Percentiles rank a stretch among this genome's conserved stretches.
These are phyloP conservation scores for Petrea volubilis DNA, from an alignment of 257 asterid genomes.

Conservation along the genomic window DNA sequence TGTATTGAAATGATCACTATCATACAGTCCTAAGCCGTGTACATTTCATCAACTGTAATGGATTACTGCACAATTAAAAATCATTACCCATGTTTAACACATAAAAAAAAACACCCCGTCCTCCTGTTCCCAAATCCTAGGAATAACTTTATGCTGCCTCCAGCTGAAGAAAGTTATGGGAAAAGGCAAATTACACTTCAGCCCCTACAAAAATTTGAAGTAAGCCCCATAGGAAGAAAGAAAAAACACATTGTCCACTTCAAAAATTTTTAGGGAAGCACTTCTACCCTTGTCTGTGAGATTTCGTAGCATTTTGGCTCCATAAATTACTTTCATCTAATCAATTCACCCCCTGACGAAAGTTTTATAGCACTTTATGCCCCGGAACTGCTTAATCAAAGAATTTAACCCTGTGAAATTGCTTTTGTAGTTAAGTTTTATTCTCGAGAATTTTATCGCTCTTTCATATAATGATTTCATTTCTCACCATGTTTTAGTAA, in stretches of 20 bases:
- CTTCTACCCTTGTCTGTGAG: background rate
- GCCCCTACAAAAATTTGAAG: background rate
- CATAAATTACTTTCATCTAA: no score
- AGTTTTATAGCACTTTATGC: background rate
- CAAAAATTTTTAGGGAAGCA: background rate
- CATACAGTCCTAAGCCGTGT: background rate
- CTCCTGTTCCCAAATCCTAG: background rate
- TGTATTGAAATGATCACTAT: background rate
- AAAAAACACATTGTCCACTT: background rate
- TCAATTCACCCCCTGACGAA: no score
- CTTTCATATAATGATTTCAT: background rate
- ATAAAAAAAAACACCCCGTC: background rate
- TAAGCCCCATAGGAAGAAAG: background rate
- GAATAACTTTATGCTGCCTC: background rate
- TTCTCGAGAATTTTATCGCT: background rate
- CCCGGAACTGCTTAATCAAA: background rate
- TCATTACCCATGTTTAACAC: background rate
- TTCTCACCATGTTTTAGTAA: background rate
- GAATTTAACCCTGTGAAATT: background rate
- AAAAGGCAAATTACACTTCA: background rate
- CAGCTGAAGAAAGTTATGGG: background rate
- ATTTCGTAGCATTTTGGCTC: no score
- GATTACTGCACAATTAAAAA: background rate
- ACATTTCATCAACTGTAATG: background rate
- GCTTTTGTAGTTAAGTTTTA: background rate